These are phyloP conservation scores for Aspergillus conjunctus DNA, from an alignment of 495 filamentous ascomycete species.

Conservation along the genomic window DNA sequence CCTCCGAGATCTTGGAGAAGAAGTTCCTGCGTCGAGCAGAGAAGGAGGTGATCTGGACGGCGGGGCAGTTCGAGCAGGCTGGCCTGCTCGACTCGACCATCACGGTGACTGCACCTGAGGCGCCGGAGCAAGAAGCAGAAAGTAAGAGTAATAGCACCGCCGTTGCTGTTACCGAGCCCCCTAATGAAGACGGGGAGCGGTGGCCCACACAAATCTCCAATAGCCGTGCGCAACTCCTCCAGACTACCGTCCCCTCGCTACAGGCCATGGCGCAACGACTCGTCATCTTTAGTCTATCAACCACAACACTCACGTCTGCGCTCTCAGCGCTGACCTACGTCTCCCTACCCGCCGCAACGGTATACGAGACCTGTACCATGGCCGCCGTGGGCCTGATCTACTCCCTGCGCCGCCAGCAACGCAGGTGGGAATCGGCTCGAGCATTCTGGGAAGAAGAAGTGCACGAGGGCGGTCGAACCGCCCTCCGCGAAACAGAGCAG, in stretches of 20 bases:
- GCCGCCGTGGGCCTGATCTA: conserved; percentile 76
- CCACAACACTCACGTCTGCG: conserved; percentile 60
- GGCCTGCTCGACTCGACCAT: conserved; percentile 45
- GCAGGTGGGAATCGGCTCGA: conserved; percentile 72
- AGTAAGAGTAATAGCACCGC: background rate
- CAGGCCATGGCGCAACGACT: conserved; percentile 80
- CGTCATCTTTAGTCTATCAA: conserved; percentile 71
- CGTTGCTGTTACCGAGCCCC: conserved; percentile 3
- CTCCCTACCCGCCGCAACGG: conserved; percentile 51
- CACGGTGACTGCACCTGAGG: background rate
- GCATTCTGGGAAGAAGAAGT: conserved; percentile 74
- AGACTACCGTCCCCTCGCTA: conserved; percentile 67
- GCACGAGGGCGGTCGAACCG: conserved; percentile 75
- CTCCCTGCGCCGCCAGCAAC: conserved; percentile 74
- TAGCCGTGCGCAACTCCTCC: conserved; percentile 57
- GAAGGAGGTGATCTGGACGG: conserved; percentile 71
- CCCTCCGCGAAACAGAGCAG: conserved; percentile 69
- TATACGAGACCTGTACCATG: conserved; percentile 81
- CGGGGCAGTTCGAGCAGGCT: conserved; percentile 77
- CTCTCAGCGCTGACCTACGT: conserved; percentile 71
- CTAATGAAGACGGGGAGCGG: conserved; percentile 22
- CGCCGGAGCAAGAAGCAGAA: background rate
- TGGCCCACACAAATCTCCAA: conserved; percentile 50
- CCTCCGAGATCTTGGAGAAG: conserved; percentile 70
- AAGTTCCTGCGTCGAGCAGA: conserved; percentile 78